These are phyloP conservation scores for Hysterangium stoloniferum DNA, from an alignment of 768 basidiomycete species.

Conservation along the genomic window DNA sequence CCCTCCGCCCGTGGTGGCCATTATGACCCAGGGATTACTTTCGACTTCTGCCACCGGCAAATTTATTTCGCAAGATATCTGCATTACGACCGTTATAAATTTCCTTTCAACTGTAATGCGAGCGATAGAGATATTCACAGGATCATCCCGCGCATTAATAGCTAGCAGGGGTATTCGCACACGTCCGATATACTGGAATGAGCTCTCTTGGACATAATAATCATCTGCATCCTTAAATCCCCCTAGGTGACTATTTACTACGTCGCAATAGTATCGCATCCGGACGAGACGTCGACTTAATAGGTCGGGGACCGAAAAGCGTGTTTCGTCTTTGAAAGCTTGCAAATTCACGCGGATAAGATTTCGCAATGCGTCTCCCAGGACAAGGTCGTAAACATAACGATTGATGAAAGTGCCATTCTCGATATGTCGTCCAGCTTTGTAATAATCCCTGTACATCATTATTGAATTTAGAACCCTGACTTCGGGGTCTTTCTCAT, in stretches of 20 bases:
- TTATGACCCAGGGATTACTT: conserved; percentile 15
- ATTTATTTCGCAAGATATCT: conserved; percentile 11
- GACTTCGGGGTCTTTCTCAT: neutral
- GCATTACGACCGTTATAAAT: neutral
- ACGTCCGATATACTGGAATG: conserved; percentile 6
- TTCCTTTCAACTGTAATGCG: too few species aligned
- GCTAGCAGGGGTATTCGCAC: conserved; percentile 16
- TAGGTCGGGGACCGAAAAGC: conserved; percentile 1
- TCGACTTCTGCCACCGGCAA: conserved; percentile 14
- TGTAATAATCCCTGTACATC: conserved; percentile 13
- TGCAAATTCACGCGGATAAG: conserved; percentile 15
- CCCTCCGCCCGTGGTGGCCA: conserved; percentile 19
- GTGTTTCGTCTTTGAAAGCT: conserved; percentile 13
- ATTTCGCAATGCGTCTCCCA: conserved; percentile 17
- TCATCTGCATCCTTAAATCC: conserved; percentile 15
- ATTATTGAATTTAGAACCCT: neutral
- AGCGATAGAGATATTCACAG: conserved; percentile 1
- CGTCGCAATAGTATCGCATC: conserved; percentile 14
- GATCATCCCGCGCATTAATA: conserved; percentile 19
- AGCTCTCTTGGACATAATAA: conserved; percentile 17
- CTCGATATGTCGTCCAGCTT: conserved; percentile 13
- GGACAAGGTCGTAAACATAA: conserved; percentile 17
- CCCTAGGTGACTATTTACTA: conserved; percentile 14
- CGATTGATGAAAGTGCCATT: conserved; percentile 12
- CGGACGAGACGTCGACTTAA: conserved; percentile 10